Evolutionary conservation across 176 grass and related monocot species (phyloP).

Genomic region (Triticum dicoccoides): DNA sequence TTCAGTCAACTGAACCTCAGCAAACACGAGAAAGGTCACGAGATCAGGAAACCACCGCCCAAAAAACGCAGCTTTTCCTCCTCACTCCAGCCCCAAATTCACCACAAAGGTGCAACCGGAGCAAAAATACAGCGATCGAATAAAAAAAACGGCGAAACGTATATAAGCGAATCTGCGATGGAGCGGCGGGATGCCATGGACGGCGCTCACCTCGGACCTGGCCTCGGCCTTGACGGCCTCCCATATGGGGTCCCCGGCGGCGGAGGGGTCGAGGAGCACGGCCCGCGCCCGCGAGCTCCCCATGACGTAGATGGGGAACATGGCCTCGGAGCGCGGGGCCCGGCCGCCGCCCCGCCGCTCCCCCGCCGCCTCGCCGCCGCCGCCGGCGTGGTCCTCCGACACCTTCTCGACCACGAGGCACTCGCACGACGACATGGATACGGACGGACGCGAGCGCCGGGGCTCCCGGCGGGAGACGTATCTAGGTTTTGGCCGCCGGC

Average conservation of each 20-base stretch:
- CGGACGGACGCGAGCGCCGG: neutral
- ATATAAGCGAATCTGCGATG: neutral
- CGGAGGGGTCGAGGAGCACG: slow-evolving; percentile 54
- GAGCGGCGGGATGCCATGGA: neutral
- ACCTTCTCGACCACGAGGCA: slow-evolving; percentile 70
- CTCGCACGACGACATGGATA: slow-evolving; percentile 56
- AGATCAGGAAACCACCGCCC: neutral
- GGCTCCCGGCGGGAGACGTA: too few species aligned
- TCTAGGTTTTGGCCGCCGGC: slow-evolving; percentile 26
- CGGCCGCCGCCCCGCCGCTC: slow-evolving; percentile 37
- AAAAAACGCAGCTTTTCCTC: neutral
- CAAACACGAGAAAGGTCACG: neutral
- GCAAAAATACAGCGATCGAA: neutral
- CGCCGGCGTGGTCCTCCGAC: slow-evolving; percentile 32
- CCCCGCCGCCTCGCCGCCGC: slow-evolving; percentile 26
- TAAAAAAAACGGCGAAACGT: neutral
- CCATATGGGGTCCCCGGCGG: slow-evolving; percentile 82
- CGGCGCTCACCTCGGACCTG: slow-evolving; percentile 63
- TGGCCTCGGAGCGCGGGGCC: slow-evolving; percentile 50
- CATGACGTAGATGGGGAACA: slow-evolving; percentile 95
- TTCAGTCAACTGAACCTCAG: neutral
- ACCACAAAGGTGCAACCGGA: neutral
- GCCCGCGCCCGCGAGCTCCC: slow-evolving; percentile 43
- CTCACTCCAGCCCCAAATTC: neutral
- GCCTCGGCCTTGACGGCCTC: slow-evolving; percentile 79